Conservation (phyloP, 306 rosid species). For the Alnus glutinosa region DNA sequence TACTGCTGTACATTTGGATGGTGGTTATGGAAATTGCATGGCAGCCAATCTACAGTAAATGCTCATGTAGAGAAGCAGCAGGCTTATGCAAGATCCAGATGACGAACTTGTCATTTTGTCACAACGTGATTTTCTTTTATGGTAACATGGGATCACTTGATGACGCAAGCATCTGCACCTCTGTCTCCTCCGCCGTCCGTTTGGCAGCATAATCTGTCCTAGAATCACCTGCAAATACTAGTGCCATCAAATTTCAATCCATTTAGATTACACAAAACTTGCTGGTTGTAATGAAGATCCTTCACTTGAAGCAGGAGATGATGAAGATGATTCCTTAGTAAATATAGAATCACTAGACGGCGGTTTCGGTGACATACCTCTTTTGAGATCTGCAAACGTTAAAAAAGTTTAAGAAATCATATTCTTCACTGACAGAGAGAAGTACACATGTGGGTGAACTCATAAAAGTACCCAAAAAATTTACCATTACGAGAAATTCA, state of each 20-base stretch:
- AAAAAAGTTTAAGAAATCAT: constrained; percentile 17
- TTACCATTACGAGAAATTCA: not conserved
- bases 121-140: constrained; percentile 32
- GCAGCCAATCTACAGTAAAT: constrained; percentile 41
- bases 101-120: constrained; percentile 35
- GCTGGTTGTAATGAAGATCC: not conserved
- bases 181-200: constrained; percentile 65
- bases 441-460: not conserved
- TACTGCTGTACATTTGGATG: constrained; percentile 64
- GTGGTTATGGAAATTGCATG: constrained; percentile 52
- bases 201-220: constrained; percentile 63
- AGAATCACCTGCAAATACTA: constrained; percentile 69
- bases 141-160: constrained; percentile 96
- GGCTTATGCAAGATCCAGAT: constrained; percentile 23
- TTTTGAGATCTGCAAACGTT: constrained; percentile 27
- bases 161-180: constrained; percentile 67
- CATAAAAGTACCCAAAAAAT: not conserved
- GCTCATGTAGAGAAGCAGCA: constrained; percentile 19
- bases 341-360: constrained; percentile 18
- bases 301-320: not conserved
- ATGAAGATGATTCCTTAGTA: constrained; percentile 17
- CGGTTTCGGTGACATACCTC: constrained; percentile 19
- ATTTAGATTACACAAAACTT: constrained; percentile 10
- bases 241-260: constrained; percentile 19
- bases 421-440: not conserved